Base-by-base conservation (phyloP, 768 basidiomycete genomes). In the Pholiota molesta region DNA sequence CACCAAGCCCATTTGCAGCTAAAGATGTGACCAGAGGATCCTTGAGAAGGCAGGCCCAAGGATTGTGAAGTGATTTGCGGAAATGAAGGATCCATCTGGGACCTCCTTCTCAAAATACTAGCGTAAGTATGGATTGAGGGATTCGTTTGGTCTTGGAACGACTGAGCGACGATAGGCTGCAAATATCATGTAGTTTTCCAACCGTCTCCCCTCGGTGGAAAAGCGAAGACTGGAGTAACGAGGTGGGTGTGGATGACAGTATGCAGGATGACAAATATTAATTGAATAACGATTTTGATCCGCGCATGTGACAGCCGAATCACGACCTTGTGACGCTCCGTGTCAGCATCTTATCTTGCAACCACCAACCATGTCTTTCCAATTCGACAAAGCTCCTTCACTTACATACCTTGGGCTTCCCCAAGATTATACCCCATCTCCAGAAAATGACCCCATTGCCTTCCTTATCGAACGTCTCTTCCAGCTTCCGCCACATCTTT, bases 401-500 rank as follows among this genome's bases (percentile, higher is more conserved):
- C 71, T 82, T 16, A 67, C 69, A 6, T 86, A 84, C 69, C 78
- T 95, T 11, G 86, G 82, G 8, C 80, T 94, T 26, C 80, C 87
- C 19, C 63, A 68, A 0, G 80, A 84, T 65, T 87, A 89, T 68
- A 69, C 73, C 29, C 92, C 91, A 0, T 84, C 83, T 19, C 93
- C 92, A 13, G 71, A 75, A 28, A 66, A 69, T 5, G 78, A 82
- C 10, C 86, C 93, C 0, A 75, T 91, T 56, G 75, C 79, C 2
- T 95, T 95, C 72, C 81, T 95, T 59, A 71, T 68, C 9, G 78
- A 74, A 62, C 82, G 92, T 74, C 65, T 93, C 14, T 70, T 76
- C 29, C 73, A 87, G 51, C 82, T 94, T 3, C 92, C 92, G n/a
- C 86, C 86, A 4, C 81, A 92, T 68, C 70, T 92, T 29, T 76